Evolutionary conservation across 2,329 filamentous ascomycete genomes (phyloP).

Genomic region (Ophiostoma sp.): DNA sequence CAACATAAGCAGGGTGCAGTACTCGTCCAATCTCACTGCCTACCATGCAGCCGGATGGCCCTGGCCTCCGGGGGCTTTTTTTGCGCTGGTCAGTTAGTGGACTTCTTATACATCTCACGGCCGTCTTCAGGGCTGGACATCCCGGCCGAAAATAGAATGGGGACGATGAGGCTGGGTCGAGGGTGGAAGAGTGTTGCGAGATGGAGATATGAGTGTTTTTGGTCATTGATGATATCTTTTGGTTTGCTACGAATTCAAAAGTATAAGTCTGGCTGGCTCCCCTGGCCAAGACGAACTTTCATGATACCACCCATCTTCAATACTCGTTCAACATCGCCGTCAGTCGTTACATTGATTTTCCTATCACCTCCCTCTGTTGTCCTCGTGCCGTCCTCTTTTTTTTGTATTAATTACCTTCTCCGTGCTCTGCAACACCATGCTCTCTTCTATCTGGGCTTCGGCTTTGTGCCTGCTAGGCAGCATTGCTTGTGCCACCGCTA

Average conservation of each 20-base stretch:
- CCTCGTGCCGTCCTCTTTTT: neutral
- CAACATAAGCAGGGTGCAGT: neutral
- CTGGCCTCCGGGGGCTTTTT: no score
- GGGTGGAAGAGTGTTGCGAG: neutral
- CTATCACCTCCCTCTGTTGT: neutral
- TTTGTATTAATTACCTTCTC: neutral
- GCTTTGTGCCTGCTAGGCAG: conserved; percentile 20
- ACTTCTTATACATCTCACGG: neutral
- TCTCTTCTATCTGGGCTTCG: conserved; percentile 19
- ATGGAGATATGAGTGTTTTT: neutral
- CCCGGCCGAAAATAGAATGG: neutral
- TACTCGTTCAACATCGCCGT: neutral
- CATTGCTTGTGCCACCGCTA: neutral
- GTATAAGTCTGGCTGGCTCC: neutral
- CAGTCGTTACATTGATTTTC: neutral
- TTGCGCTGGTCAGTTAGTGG: neutral
- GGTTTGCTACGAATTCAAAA: neutral
- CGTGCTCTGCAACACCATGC: conserved; percentile 16
- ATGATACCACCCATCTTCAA: neutral
- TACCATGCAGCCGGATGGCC: no score
- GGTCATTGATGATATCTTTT: neutral
- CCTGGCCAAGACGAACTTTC: neutral
- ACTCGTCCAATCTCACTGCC: neutral
- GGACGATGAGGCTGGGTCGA: neutral
- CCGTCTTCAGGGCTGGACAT: conserved; percentile 1